Conservation (phyloP, 2,329 filamentous ascomycete genomes). For the Colletotrichum scovillei region DNA sequence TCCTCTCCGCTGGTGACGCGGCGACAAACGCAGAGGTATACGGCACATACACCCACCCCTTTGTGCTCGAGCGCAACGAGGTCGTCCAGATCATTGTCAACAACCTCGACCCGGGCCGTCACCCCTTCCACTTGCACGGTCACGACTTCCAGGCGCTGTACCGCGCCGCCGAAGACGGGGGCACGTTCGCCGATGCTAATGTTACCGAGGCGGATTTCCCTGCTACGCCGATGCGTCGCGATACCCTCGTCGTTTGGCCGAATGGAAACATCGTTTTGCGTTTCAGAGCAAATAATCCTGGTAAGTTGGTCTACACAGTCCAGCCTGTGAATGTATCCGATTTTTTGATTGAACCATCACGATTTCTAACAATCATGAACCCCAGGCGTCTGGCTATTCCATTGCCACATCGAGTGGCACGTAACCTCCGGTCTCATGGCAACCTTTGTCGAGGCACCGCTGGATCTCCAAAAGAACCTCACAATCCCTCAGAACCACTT, state of each 20-base stretch:
- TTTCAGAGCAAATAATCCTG: constrained; percentile 76
- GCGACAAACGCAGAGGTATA: constrained; percentile 72
- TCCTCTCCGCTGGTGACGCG: constrained; percentile 70
- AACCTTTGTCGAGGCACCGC: constrained; percentile 72
- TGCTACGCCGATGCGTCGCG: constrained; percentile 71
- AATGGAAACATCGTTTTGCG: constrained; percentile 76
- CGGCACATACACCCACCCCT: constrained; percentile 72
- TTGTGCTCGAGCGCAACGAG: constrained; percentile 74
- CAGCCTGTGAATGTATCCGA: constrained; percentile 35
- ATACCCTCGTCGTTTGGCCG: constrained; percentile 74
- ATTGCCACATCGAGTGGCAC: constrained; percentile 87
- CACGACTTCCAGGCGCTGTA: constrained; percentile 78
- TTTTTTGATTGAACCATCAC: neutral
- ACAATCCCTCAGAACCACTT: constrained; percentile 70
- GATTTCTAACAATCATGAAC: neutral
- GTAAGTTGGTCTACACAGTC: constrained; percentile 46
- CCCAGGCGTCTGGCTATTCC: constrained; percentile 74
- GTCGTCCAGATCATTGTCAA: constrained; percentile 83
- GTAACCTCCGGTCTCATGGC: constrained; percentile 74
- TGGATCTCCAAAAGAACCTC: constrained; percentile 69
- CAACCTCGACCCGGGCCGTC: constrained; percentile 77
- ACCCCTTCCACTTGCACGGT: constrained; percentile 84
- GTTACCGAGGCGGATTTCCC: constrained; percentile 60
- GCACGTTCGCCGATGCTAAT: constrained; percentile 62
- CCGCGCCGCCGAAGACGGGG: constrained; percentile 68